phyloP scores from a whole-genome alignment of 2,329 filamentous ascomycete species.

The Neospermospora avenae region DNA sequence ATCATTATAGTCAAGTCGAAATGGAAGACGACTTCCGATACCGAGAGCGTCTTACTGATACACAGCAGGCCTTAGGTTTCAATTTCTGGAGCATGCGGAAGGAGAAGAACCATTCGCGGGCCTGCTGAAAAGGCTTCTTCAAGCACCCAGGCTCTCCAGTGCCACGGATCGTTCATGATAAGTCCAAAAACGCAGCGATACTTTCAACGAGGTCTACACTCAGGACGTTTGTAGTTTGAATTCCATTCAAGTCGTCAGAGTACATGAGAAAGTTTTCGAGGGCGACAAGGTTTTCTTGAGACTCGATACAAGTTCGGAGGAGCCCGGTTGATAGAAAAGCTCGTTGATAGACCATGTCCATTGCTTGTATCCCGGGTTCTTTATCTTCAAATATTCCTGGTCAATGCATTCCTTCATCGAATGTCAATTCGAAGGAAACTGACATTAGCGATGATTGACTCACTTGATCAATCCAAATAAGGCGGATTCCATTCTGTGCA shows the following conservation, averaged over 20 bases:
- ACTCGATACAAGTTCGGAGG: constrained; percentile 1
- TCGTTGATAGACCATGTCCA: constrained; percentile 24
- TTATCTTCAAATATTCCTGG: constrained; percentile 22
- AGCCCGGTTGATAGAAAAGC: constrained; percentile 15
- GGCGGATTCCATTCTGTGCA: constrained; percentile 8
- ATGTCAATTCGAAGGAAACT: not conserved
- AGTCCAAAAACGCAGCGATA: not conserved
- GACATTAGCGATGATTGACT: not conserved
- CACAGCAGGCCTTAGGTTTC: not conserved
- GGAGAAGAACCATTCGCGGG: constrained; percentile 3
- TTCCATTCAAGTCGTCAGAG: not conserved
- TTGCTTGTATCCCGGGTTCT: constrained; percentile 23
- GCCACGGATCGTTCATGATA: constrained; percentile 3
- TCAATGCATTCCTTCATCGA: constrained; percentile 23
- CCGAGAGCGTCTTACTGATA: constrained; percentile 4
- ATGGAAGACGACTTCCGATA: not conserved
- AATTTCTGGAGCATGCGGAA: not conserved
- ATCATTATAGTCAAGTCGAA: not conserved
- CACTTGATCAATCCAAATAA: constrained; percentile 24
- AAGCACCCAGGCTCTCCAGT: not conserved
- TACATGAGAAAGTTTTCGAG: not conserved
- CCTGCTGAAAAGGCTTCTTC: constrained; percentile 6
- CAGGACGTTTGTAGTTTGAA: not conserved
- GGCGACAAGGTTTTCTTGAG: not conserved
- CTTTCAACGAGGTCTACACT: not conserved